Evolutionary conservation across 1,284 basidiomycete species (phyloP), one percentile per base, ranked within the genome.

Genomic region (Ceratobasidium sp.): DNA sequence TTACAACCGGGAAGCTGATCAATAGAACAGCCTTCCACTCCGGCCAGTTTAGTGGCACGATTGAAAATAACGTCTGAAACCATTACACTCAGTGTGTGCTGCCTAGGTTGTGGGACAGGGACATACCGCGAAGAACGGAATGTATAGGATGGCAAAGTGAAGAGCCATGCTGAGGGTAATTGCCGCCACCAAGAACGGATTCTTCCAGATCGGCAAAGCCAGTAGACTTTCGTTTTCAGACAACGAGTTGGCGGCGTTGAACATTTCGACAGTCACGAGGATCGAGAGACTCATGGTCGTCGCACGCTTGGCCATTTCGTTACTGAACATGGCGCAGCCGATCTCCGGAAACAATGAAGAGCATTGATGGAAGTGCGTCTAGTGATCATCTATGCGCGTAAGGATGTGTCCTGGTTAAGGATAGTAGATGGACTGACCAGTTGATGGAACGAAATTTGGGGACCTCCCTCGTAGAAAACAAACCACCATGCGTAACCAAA

Each of bases 401-500:
- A 64, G 44, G 23, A 28, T 66, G 52, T 13, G 64, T 44, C 6
- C n/a, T 33, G 68, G 20, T 44, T 20, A 77, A 40, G 50, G 59
- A 64, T 61, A 48, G 62, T 50, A 23, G 61, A 42, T 50, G 69
- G 76, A 89, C 94, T 84, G 82, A 96, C 96, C 81, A 99, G 88
- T 86, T 99, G 95, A 83, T 95, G 87, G 88, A 95, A 98, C 17
- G 93, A 89, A 83, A 99, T 98, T 84, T 97, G 95, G 1, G 97
- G 97, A 0, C 97, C 97, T 65, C 89, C 92, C 33, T 89, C 83
- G 85, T 98, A 98, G 85, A 91, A 94, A 82, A 98, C 88, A 87
- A 99, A 99, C 97, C 97, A 99, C 97, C 97, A 99, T 0, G 96
- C 96, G 83, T 98, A 98, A 62, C 97, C 97, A 81, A 94, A 96